phyloP scores from a whole-genome alignment of 2,329 filamentous ascomycete genomes.

The Aureobasidium namibiae region DNA sequence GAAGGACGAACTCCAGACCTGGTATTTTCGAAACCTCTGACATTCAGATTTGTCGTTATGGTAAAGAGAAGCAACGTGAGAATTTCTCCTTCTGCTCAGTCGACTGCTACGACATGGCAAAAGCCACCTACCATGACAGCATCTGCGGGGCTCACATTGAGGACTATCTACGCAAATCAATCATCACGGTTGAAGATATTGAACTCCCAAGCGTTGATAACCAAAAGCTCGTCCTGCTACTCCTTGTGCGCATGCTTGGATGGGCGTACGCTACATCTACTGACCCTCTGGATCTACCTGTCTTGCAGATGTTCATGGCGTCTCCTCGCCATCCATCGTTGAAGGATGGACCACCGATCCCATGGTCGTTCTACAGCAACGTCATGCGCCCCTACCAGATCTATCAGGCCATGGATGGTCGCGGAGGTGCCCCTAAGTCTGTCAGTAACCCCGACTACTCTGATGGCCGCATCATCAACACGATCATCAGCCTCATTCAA shows the following conservation, averaged over 20 bases:
- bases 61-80: not conserved
- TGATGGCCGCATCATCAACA: constrained; percentile 19
- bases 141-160: not conserved
- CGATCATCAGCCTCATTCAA: constrained; percentile 13
- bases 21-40: constrained; percentile 2
- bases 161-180: not conserved
- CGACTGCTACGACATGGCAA: constrained; percentile 8
- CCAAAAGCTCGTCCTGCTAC: not conserved
- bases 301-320: constrained; percentile 1
- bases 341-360: not conserved
- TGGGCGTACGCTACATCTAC: not conserved
- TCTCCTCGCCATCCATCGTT: not conserved
- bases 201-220: not conserved
- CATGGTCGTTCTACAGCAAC: constrained; percentile 17
- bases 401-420: constrained; percentile 15
- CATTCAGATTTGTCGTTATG: constrained; percentile 3
- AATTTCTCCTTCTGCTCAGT: constrained; percentile 10
- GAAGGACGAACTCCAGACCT: not conserved
- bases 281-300: constrained; percentile 12
- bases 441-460: constrained; percentile 14
- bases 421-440: not conserved
- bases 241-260: constrained; percentile 13
- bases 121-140: not conserved
- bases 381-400: constrained; percentile 15
- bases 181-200: not conserved